Base-by-base conservation (phyloP, 768 basidiomycete genomes). In the Suillus occidentalis region DNA sequence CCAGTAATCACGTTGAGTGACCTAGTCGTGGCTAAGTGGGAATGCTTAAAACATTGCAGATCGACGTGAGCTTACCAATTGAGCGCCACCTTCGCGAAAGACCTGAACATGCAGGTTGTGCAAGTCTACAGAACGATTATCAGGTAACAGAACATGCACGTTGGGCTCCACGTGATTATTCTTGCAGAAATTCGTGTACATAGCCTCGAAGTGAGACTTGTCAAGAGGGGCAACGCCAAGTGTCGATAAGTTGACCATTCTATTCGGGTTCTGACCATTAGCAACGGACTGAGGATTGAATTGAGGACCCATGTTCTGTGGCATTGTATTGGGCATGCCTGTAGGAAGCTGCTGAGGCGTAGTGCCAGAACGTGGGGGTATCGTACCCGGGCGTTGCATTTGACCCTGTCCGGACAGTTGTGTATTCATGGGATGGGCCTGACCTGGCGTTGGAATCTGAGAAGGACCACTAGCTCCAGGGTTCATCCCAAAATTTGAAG, bases 1-100 rank as follows among this genome's bases (percentile, higher is more conserved):
- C 91, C 90, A 92, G 64, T 80, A 66, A 40, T 90, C 89, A 56
- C 83, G 82, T 63, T 77, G 75, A 31, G 78, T 78, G 14, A 89
- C 84, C 88, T 89, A 61, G n/a, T 49, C 45, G 28, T 14, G 36
- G 53, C 52, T 50, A 60, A 31, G 69, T 71, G 8, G 70, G 58
- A 47, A 65, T 63, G 16, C 31, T 18, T 57, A n/a, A 37, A 66
- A 8, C 37, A 50, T 63, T 37, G 22, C 28, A 37, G 64, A 34
- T 56, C 42, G 43, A 6, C 18, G 34, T n/a, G 12, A 55, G 76
- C 79, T 70, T 70, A 88, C 89, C 65, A 81, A 81, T 18, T 63
- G 43, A 50, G 71, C 67, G 40, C 89, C 89, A 61, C 86, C 87
- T 71, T 87, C 84, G 40, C 75, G 79, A 74, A 89, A 82, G 36